Conservation (phyloP, 148 eudicot genomes). For the Oxyria digyna region DNA sequence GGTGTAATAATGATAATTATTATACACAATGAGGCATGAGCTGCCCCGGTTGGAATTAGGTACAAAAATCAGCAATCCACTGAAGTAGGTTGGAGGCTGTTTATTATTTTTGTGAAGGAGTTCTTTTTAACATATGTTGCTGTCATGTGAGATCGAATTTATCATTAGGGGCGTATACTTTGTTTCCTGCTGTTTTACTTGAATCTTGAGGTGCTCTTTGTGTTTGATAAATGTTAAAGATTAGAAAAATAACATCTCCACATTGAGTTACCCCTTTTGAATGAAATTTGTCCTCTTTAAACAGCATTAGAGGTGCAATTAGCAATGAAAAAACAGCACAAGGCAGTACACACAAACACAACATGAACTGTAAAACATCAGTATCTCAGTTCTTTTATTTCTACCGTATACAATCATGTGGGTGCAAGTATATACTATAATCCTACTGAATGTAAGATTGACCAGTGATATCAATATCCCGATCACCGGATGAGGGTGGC, state of each 20-base stretch:
- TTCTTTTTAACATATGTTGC: background rate
- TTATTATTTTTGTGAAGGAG: background rate
- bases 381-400: too few relatives aligned
- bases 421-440: background rate
- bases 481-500: slow-evolving; percentile 58
- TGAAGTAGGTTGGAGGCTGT: background rate
- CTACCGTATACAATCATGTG: too few relatives aligned
- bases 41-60: background rate
- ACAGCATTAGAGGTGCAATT: too few relatives aligned
- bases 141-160: background rate
- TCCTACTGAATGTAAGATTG: slow-evolving; percentile 58
- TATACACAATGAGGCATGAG: background rate
- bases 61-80: background rate
- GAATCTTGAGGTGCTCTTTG: too few relatives aligned
- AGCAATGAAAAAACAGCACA: too few relatives aligned
- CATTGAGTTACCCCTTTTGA: too few relatives aligned
- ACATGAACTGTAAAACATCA: too few relatives aligned
- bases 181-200: background rate
- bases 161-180: background rate
- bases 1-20: background rate
- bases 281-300: too few relatives aligned
- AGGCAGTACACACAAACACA: background rate
- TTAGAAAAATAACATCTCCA: too few relatives aligned
- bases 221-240: too few relatives aligned
- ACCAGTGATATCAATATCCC: slow-evolving; percentile 65